Conservation (phyloP, 352 stramenopile species). For the Phytopythium delawarense region DNA sequence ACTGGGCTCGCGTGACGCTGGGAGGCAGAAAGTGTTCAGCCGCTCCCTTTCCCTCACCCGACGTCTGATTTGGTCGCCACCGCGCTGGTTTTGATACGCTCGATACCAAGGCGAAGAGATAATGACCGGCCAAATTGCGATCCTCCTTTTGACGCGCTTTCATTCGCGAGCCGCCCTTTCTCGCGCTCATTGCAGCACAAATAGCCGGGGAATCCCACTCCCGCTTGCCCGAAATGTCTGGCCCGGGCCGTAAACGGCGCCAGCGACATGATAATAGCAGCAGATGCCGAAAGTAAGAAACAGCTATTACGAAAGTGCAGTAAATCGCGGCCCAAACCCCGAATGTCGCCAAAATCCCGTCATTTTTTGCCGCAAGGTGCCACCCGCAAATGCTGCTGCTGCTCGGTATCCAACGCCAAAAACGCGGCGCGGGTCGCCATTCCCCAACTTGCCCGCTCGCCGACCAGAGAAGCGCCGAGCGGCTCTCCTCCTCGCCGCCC, state of each 20-base stretch:
- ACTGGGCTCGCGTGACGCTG: background rate
- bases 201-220: background rate
- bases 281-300: background rate
- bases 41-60: constrained; percentile 2
- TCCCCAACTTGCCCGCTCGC: background rate
- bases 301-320: background rate
- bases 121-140: background rate
- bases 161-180: background rate
- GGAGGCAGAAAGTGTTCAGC: constrained; percentile 2
- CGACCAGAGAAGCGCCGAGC: background rate
- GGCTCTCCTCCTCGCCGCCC: background rate
- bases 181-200: background rate
- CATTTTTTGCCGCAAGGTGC: background rate
- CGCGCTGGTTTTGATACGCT: background rate
- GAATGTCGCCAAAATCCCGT: background rate
- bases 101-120: background rate
- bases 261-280: background rate
- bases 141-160: background rate
- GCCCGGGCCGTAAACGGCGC: background rate
- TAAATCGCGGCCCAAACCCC: background rate
- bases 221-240: background rate
- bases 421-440: background rate
- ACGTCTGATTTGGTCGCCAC: constrained; percentile 4
- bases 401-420: background rate
- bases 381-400: too few species aligned